These are phyloP conservation scores for Lipomyces starkeyi DNA, from an alignment of 805 yeast species.

Conservation along the genomic window DNA sequence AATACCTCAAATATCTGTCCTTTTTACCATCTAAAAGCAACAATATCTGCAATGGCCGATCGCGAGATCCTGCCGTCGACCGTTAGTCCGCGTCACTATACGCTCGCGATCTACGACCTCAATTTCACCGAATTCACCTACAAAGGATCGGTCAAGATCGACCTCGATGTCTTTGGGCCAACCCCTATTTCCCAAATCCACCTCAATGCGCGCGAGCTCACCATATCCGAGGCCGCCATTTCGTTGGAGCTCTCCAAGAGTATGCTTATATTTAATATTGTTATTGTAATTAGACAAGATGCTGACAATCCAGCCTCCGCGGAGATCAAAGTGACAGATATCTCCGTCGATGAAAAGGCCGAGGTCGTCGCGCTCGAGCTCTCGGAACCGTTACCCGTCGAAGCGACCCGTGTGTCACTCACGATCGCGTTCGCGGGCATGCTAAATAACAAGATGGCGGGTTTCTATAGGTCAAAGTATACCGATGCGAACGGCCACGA, in stretches of 20 bases:
- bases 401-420: conserved; percentile 51
- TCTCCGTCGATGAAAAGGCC: conserved; percentile 52
- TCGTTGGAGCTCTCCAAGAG: conserved; percentile 35
- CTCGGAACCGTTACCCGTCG: conserved; percentile 46
- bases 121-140: conserved; percentile 33
- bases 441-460: conserved; percentile 71
- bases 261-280: not conserved
- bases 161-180: conserved; percentile 36
- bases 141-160: conserved; percentile 38
- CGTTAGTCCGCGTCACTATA: conserved; percentile 38
- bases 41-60: conserved; percentile 31
- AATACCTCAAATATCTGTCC: too few species aligned
- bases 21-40: not conserved
- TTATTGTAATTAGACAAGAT: not conserved
- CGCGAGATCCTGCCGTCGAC: conserved; percentile 37
- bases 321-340: conserved; percentile 43
- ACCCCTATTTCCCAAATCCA: conserved; percentile 30
- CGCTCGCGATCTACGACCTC: conserved; percentile 35
- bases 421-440: conserved; percentile 60
- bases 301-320: conserved; percentile 26
- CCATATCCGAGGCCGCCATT: conserved; percentile 29
- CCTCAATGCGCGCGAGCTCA: conserved; percentile 37
- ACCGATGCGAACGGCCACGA: conserved; percentile 61
- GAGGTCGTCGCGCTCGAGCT: conserved; percentile 68
- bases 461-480: conserved; percentile 60